These are phyloP conservation scores for Neostapfia colusana DNA, from an alignment of 176 grass and related monocot species.

Conservation along the genomic window DNA sequence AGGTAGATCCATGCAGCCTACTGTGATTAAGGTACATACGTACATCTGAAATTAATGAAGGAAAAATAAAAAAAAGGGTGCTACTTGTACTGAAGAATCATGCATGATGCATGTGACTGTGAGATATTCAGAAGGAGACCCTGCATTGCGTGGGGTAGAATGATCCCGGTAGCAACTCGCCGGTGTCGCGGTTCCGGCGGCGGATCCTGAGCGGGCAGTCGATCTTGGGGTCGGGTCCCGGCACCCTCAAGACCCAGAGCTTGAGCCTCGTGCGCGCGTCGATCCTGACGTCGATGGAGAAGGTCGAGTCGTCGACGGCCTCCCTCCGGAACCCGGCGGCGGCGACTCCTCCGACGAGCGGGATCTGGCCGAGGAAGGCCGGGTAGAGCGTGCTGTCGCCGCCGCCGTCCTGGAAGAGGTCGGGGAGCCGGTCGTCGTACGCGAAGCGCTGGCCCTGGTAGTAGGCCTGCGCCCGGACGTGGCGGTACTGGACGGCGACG, in stretches of 20 bases:
- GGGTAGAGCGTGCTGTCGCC: neutral
- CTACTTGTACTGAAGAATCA: too few relatives aligned
- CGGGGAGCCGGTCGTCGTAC: neutral
- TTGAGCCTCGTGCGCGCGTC: constrained; percentile 20
- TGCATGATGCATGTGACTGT: too few relatives aligned
- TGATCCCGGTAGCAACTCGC: too few relatives aligned
- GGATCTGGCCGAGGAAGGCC: constrained; percentile 7
- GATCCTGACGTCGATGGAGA: constrained; percentile 36
- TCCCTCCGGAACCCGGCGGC: constrained; percentile 40
- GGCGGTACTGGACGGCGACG: too few relatives aligned
- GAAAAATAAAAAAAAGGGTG: too few relatives aligned
- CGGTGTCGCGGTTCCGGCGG: neutral
- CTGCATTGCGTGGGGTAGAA: constrained; percentile 30
- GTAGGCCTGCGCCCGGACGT: constrained; percentile 19
- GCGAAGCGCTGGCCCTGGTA: constrained; percentile 44
- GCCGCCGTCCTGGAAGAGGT: constrained; percentile 27
- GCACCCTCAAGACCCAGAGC: constrained; percentile 21
- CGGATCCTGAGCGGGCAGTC: constrained; percentile 40
- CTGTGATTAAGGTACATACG: too few relatives aligned
- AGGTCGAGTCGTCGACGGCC: constrained; percentile 3
- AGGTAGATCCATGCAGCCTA: too few relatives aligned
- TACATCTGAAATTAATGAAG: too few relatives aligned
- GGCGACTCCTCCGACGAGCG: constrained; percentile 29
- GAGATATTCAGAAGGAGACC: constrained; percentile 48
- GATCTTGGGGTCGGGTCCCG: constrained; percentile 27